Conservation (phyloP, 108 stramenopile species). For the Cyclotella cryptica region DNA sequence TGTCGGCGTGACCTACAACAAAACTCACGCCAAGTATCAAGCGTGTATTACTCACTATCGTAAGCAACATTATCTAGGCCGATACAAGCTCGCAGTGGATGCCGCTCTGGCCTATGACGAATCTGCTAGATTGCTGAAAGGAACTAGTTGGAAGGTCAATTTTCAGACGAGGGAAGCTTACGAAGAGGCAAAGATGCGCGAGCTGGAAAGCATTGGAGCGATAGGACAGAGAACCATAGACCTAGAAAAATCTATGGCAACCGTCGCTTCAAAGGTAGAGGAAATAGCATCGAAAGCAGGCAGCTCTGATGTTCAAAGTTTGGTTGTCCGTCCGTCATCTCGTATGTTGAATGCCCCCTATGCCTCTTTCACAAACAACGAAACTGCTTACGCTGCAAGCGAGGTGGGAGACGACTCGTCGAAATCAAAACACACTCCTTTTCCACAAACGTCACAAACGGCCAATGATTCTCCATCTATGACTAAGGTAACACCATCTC, state of each 20-base stretch:
- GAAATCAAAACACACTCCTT: slow-evolving; percentile 10
- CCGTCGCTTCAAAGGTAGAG: slow-evolving; percentile 40
- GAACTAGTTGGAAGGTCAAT: slow-evolving; percentile 55
- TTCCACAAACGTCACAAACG: not conserved
- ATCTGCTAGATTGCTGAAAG: slow-evolving; percentile 56
- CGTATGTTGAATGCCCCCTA: not conserved
- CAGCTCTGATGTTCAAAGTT: slow-evolving; percentile 8
- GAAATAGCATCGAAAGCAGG: slow-evolving; percentile 36
- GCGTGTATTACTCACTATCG: slow-evolving; percentile 61
- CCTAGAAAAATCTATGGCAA: slow-evolving; percentile 24
- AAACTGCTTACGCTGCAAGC: not conserved
- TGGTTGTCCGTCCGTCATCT: slow-evolving; percentile 7
- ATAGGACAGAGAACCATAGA: slow-evolving; percentile 21
- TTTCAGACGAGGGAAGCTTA: slow-evolving; percentile 47
- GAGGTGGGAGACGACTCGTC: not conserved
- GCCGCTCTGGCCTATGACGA: slow-evolving; percentile 61
- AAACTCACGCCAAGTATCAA: slow-evolving; percentile 65
- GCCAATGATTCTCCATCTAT: slow-evolving; percentile 15
- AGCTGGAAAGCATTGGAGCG: slow-evolving; percentile 26
- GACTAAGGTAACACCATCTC: slow-evolving; percentile 39
- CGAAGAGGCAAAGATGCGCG: slow-evolving; percentile 39
- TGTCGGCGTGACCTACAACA: slow-evolving; percentile 64
- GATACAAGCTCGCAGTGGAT: slow-evolving; percentile 57
- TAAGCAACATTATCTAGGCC: slow-evolving; percentile 57
- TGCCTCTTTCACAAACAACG: not conserved